phyloP scores from a whole-genome alignment of 805 yeast genomes.

The Sugiyamaella valdiviana region DNA sequence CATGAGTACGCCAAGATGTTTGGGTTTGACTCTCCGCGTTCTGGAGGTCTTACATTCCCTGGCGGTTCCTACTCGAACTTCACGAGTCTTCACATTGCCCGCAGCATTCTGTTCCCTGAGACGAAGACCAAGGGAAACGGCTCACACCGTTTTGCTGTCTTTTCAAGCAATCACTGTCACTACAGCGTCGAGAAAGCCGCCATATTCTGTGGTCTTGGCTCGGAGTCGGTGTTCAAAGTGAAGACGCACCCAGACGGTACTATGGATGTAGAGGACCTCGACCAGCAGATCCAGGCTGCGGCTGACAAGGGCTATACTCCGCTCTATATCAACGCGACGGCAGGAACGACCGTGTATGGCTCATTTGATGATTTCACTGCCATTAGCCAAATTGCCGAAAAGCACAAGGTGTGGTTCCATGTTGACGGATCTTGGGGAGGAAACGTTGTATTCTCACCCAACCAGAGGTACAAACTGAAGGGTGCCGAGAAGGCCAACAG shows the following conservation, averaged over 20 bases:
- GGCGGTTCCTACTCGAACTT: conserved; percentile 88
- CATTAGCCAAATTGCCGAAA: conserved; percentile 48
- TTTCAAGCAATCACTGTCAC: conserved; percentile 66
- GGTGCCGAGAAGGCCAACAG: conserved; percentile 69
- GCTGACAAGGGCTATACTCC: conserved; percentile 58
- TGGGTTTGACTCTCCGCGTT: conserved; percentile 43
- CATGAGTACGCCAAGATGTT: conserved; percentile 62
- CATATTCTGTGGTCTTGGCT: conserved; percentile 66
- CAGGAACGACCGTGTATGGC: conserved; percentile 86
- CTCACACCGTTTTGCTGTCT: conserved; percentile 53
- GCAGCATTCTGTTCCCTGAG: conserved; percentile 59
- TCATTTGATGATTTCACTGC: conserved; percentile 64
- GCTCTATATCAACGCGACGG: conserved; percentile 71
- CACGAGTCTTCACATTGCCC: conserved; percentile 71
- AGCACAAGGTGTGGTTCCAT: conserved; percentile 65
- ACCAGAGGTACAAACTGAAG: conserved; percentile 40
- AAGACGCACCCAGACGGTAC: conserved; percentile 50
- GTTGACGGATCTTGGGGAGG: conserved; percentile 93
- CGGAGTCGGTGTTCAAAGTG: conserved; percentile 55
- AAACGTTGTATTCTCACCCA: conserved; percentile 60
- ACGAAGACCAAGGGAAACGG: conserved; percentile 51
- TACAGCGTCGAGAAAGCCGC: conserved; percentile 80
- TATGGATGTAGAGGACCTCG: conserved; percentile 48
- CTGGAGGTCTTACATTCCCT: conserved; percentile 80
- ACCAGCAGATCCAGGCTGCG: conserved; percentile 39